Conservation (phyloP, 1,284 basidiomycete species). For the Apiotrichum mycotoxinovorans region DNA sequence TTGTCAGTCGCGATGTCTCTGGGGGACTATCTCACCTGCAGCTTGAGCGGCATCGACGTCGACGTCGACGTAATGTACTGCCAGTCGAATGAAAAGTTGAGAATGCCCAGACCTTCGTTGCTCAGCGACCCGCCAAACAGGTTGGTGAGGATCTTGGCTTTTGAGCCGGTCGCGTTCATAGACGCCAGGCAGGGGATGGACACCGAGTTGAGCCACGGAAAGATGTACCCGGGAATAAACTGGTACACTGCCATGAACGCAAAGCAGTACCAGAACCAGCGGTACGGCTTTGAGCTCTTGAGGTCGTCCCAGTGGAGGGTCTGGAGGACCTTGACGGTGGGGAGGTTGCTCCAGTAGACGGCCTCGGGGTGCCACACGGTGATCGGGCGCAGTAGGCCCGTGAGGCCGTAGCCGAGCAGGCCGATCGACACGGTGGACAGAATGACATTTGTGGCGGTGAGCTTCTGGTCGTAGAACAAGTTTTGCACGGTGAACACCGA, state of each 20-base stretch:
- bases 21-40: too few relatives aligned
- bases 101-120: slow-evolving; percentile 38
- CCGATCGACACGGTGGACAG: slow-evolving; percentile 64
- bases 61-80: slow-evolving; percentile 33
- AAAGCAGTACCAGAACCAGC: slow-evolving; percentile 62
- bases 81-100: slow-evolving; percentile 38
- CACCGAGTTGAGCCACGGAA: slow-evolving; percentile 37
- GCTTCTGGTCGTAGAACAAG: slow-evolving; percentile 58
- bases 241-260: slow-evolving; percentile 30
- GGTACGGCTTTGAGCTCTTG: slow-evolving; percentile 57
- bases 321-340: slow-evolving; percentile 34
- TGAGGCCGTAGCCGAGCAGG: slow-evolving; percentile 63
- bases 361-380: slow-evolving; percentile 21
- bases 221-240: slow-evolving; percentile 54
- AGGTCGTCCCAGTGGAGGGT: slow-evolving; percentile 39
- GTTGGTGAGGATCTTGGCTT: slow-evolving; percentile 27
- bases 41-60: slow-evolving; percentile 31
- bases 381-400: slow-evolving; percentile 39
- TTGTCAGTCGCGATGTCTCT: too few relatives aligned
- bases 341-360: slow-evolving; percentile 46
- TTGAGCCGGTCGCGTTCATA: slow-evolving; percentile 54
- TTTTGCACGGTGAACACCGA: slow-evolving; percentile 62
- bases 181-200: slow-evolving; percentile 52
- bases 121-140: slow-evolving; percentile 36
- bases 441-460: slow-evolving; percentile 59